Evolutionary conservation across 1,139 yeast species (phyloP), one percentile per base, ranked within the genome.

Genomic region (Saccharomyces hybrid): DNA sequence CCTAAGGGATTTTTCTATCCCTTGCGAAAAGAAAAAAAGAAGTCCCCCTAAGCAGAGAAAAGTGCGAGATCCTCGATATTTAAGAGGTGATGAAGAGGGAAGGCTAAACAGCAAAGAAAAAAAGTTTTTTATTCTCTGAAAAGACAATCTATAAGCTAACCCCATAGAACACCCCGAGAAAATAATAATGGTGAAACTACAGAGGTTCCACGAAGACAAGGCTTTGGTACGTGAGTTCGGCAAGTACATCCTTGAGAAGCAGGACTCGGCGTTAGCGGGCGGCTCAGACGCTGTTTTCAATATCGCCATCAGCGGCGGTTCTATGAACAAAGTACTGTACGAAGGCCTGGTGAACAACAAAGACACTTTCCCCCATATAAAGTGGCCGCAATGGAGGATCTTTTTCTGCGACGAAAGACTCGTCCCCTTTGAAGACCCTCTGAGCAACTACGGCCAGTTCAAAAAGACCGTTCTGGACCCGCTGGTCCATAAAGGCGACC

Each of bases 401-500:
- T 91, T 84, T 72, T 90, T 91, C 73, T 95, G 96, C 47, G 97
- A 91, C 70, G 97, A 91, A 74, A 81, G 97, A 68, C 74, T 90
- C 57, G 97, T 91, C 50, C 93, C 96, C 51, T 84, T 88, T 63
- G 84, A 80, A 55, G 82, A 86, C 54, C 79, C 81, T 1, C 95
- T 88, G 65, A 85, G 95, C 51, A 91, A 91, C 71, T 91, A 84
- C 67, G 96, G 96, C 25, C 81, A 83, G 59, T 89, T 91, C 62
- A 86, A 88, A 67, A 73, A 85, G 46, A 81, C 84, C 58, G 78
- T 91, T 32, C 81, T 90, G 59, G 93, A 88, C 71, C 75, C 73
- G 25, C 58, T 71, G 53, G 47, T 53, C 66, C 71, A 11, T 60
- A 62, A 50, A 46, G 57, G 57, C 38, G 67, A 65, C 23, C 50